Base-by-base conservation (phyloP, 2,329 filamentous ascomycete species). In the Penicillium glabrum region DNA sequence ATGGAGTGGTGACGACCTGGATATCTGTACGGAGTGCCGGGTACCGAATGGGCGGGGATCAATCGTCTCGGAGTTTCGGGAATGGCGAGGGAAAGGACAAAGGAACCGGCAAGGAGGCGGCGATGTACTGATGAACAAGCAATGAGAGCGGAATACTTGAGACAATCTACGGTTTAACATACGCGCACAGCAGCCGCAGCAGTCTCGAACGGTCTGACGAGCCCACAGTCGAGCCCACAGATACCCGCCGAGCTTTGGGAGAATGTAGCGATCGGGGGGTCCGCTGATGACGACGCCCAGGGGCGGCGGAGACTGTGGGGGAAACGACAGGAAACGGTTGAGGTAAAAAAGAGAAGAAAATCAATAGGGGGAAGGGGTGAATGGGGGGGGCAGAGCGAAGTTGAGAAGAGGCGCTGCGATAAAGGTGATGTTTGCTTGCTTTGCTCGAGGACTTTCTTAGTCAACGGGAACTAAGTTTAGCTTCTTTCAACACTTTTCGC, bases 381-480 rank as follows among this genome's bases (percentile, higher is more conserved):
- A 27, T 29, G 53, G 50, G 33, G 51, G 45, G 31, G 31, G 51
- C 33, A 48, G 39, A 50, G 50, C n/a, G 44, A 50, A 46, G 51
- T 31, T 45, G 43, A 53, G 53, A 23, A 33, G 37, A 51, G 53
- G 46, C 54, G 58, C 58, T 58, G 56, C 61, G 64, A 66, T 65
- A 64, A 65, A 41, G 19, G 58, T 62, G 56, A 57, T 64, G 62
- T 66, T 66, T 65, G 63, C 51, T 56, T 56, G 31, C 33, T 65
- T 65, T 64, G 59, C 51, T 41, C 35, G 31, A 37, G 14, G 19
- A n/a, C n/a, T 19, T 53, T 51, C 47, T 62, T 46, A 62, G 54
- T 59, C 57, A 57, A 27, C 41, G 19, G 51, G 44, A 24, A 23
- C 13, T 16, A 23, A 45, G 10, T 21, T 49, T 35, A 35, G 23